Evolutionary conservation across 1,284 basidiomycete genomes (phyloP), one percentile per base, ranked within the genome.

Genomic region (Hemileia vastatrix): DNA sequence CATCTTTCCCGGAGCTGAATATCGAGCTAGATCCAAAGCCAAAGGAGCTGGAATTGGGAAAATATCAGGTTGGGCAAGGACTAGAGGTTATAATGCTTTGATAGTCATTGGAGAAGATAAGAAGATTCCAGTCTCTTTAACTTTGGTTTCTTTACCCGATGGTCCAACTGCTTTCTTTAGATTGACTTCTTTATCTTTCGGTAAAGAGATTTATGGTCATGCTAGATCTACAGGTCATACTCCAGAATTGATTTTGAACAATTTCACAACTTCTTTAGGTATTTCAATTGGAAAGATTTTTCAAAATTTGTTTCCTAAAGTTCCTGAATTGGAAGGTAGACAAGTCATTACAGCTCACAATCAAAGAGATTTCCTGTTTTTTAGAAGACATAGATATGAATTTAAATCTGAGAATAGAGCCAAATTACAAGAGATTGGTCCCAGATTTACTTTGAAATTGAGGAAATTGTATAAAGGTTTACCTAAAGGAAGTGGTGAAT

Each of bases 291-390:
- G 95, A 8, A 83, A 88, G 31, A 85, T 98, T 80, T 91, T 98
- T 76, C 94, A 96, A 70, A 89, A 89, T 1, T 82, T 93, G 19
- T 98, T 97, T 79, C 95, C 95, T 13, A 88, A 88, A 11, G 81
- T 96, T 67, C 92, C 94, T 0, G 88, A 95, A 76, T 92, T 97
- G 72, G 88, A 94, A 76, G 94, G 95, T 19, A 82, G 94, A 47
- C 94, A 99, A 77, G 93, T 96, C 13, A 92, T 97, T 2, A 96
- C 95, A 1, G 81, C 96, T 24, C 95, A 98, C 77, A 97, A 97
- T 72, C 93, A 96, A 76, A 84, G 94, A 59, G 94, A 99, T 78
- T 99, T 96, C 77, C 78, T 98, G 64, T 99, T 99, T 79, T 96
- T 98, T 81, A 80, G 95, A 64, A 81, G 94, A 67, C 93, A 97